Evolutionary conservation across 2,329 filamentous ascomycete genomes (phyloP).

Genomic region (Sporothrix pseudoabietina): DNA sequence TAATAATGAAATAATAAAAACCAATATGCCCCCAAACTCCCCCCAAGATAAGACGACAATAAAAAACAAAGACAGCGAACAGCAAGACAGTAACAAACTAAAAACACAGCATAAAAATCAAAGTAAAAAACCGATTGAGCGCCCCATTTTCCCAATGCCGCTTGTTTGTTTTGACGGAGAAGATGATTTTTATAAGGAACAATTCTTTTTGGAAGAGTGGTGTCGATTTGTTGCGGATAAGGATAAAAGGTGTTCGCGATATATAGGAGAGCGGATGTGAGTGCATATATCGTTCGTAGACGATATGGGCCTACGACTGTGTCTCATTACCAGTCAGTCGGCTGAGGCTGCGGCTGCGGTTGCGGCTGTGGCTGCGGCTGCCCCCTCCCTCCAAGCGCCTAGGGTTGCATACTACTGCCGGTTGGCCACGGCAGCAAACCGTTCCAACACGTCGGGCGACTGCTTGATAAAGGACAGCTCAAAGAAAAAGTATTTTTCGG

Average conservation of each 20-base stretch:
- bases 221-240: not conserved
- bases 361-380: too few species aligned
- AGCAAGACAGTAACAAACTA: not conserved
- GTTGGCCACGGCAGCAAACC: conserved; percentile 39
- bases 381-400: too few species aligned
- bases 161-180: conserved; percentile 2
- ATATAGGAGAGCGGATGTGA: not conserved
- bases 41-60: not conserved
- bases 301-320: too few species aligned
- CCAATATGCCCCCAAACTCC: conserved; percentile 11
- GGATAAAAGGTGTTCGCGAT: not conserved
- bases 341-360: too few species aligned
- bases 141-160: conserved; percentile 23
- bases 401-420: conserved; percentile 13
- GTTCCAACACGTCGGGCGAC: conserved; percentile 67
- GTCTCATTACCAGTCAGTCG: too few species aligned
- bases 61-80: not conserved
- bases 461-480: conserved; percentile 89
- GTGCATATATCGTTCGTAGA: too few species aligned
- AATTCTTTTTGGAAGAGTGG: not conserved
- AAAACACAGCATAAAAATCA: not conserved
- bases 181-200: not conserved
- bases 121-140: conserved; percentile 10
- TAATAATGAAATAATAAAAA: not conserved
- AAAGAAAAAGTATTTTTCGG: conserved; percentile 88